phyloP scores from a whole-genome alignment of 2,329 filamentous ascomycete species.

The Colletotrichum cordylinicola region DNA sequence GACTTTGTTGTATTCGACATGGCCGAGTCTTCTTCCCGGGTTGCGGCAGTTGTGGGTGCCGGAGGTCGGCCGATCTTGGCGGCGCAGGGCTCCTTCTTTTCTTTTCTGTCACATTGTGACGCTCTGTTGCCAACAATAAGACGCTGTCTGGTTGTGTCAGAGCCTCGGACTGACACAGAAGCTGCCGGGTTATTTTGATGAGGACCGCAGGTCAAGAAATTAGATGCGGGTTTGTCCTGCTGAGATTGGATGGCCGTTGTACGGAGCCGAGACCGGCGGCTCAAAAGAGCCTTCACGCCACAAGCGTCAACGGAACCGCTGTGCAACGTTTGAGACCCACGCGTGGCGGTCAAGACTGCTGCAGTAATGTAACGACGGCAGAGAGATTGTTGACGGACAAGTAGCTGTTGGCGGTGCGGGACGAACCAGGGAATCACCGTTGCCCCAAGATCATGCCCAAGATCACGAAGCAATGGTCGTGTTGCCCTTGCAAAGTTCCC shows the following conservation, averaged over 20 bases:
- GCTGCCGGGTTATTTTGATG: background rate
- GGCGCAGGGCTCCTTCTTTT: background rate
- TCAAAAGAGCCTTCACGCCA: background rate
- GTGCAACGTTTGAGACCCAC: background rate
- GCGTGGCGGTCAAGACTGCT: constrained; percentile 1
- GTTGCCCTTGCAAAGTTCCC: background rate
- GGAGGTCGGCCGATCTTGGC: constrained; percentile 13
- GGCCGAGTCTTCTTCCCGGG: background rate
- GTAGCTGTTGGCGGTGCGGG: background rate
- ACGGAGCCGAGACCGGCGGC: constrained; percentile 7
- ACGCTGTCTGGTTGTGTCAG: background rate
- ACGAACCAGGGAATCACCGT: background rate
- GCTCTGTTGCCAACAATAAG: background rate
- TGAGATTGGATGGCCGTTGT: constrained; percentile 8
- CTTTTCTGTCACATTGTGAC: constrained; percentile 4
- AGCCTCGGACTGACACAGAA: background rate
- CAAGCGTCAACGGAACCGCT: background rate
- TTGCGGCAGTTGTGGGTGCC: constrained; percentile 17
- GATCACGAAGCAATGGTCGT: background rate
- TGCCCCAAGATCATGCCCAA: background rate
- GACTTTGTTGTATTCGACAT: background rate
- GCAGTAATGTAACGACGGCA: constrained; percentile 17
- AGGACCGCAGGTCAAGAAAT: constrained; percentile 10
- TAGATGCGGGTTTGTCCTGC: constrained; percentile 10
- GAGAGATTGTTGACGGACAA: background rate